phyloP scores from a whole-genome alignment of 2,329 filamentous ascomycete species.

The Trichoderma sp. region DNA sequence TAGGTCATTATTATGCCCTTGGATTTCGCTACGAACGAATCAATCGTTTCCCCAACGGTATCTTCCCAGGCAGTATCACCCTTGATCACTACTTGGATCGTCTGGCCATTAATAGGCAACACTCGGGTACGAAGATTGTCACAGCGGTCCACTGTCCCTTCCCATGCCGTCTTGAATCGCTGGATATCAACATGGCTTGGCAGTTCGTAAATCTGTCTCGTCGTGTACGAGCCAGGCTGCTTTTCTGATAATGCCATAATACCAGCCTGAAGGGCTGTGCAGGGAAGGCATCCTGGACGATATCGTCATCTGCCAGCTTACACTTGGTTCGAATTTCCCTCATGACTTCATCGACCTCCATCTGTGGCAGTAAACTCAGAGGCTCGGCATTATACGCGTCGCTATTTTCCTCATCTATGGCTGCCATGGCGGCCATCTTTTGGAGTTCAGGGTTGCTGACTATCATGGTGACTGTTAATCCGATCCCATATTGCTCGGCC shows the following conservation, averaged over 20 bases:
- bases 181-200: neutral
- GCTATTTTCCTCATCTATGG: neutral
- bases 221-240: slow-evolving; percentile 8
- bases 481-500: neutral
- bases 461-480: neutral
- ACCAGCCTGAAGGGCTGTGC: neutral
- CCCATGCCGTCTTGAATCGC: slow-evolving; percentile 29
- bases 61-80: neutral
- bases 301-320: neutral
- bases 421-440: neutral
- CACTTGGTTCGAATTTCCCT: neutral
- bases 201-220: slow-evolving; percentile 16
- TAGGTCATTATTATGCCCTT: neutral
- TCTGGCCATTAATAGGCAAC: neutral
- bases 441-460: neutral
- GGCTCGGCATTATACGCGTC: neutral
- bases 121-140: slow-evolving; percentile 18
- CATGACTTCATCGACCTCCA: neutral
- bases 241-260: slow-evolving; percentile 14
- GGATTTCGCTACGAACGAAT: neutral
- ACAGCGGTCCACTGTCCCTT: slow-evolving; percentile 4
- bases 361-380: neutral
- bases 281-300: slow-evolving; percentile 5
- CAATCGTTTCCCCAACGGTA: neutral
- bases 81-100: neutral